Conservation (phyloP, 2,329 filamentous ascomycete species). For the Pseudogymnoascus sp. region DNA sequence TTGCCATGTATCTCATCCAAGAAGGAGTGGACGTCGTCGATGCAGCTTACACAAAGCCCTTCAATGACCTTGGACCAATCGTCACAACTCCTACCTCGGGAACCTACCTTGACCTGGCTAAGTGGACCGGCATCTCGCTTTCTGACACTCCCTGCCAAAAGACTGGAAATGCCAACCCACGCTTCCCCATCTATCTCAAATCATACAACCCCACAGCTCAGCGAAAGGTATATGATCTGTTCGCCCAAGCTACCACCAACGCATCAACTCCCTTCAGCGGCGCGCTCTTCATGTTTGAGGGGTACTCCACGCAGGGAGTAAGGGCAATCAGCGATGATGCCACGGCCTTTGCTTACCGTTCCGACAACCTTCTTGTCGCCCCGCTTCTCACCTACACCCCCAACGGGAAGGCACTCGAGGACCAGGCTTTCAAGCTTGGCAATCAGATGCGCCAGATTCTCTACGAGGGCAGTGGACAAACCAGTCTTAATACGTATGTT, state of each 20-base stretch:
- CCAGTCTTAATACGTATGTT: slow-evolving; percentile 36
- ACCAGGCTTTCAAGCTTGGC: slow-evolving; percentile 31
- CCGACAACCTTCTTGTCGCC: slow-evolving; percentile 36
- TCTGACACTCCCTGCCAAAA: slow-evolving; percentile 30
- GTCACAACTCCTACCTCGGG: slow-evolving; percentile 29
- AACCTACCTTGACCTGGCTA: slow-evolving; percentile 39
- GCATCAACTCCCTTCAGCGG: slow-evolving; percentile 27
- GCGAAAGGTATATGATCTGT: slow-evolving; percentile 27
- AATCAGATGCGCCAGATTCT: slow-evolving; percentile 34
- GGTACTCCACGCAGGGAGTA: slow-evolving; percentile 43
- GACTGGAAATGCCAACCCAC: slow-evolving; percentile 19
- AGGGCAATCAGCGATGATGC: slow-evolving; percentile 29
- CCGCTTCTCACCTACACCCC: slow-evolving; percentile 34
- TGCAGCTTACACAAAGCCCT: slow-evolving; percentile 35
- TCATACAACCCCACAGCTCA: slow-evolving; percentile 19
- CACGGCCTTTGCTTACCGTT: slow-evolving; percentile 41
- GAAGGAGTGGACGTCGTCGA: slow-evolving; percentile 38
- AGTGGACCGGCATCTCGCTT: slow-evolving; percentile 37
- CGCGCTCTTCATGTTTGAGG: slow-evolving; percentile 49
- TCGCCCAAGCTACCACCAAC: slow-evolving; percentile 24
- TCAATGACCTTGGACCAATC: slow-evolving; percentile 36
- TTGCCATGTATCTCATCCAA: slow-evolving; percentile 37
- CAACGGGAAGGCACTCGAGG: slow-evolving; percentile 28
- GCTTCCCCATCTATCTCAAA: slow-evolving; percentile 21
- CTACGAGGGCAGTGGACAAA: slow-evolving; percentile 28